phyloP scores from a whole-genome alignment of 257 asterid genomes.

The Solanum pimpinellifolium region DNA sequence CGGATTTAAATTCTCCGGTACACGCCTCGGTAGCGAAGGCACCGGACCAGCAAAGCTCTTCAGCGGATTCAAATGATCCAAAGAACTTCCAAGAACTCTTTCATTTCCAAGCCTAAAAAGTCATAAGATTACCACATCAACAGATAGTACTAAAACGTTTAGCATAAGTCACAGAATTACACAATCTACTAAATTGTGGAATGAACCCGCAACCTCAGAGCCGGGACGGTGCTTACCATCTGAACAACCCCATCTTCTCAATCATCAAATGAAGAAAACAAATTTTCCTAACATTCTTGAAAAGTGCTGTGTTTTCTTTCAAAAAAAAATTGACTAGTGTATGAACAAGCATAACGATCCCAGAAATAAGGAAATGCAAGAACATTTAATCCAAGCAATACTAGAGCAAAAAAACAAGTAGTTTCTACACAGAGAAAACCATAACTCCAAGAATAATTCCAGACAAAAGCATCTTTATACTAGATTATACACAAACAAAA shows the following conservation, averaged over 20 bases:
- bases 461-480: not conserved
- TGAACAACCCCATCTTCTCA: not conserved
- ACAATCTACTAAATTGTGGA: not conserved
- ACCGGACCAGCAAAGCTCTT: constrained; percentile 22
- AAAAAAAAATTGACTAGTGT: not conserved
- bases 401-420: not conserved
- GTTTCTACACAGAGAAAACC: not conserved
- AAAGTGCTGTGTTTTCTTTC: not conserved
- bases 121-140: not conserved
- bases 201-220: not conserved
- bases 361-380: not conserved
- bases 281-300: not conserved
- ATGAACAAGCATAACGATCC: not conserved
- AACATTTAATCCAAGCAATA: not conserved
- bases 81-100: constrained; percentile 33
- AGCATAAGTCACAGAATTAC: not conserved
- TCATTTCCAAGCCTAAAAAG: constrained; percentile 45
- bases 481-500: not conserved
- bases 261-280: not conserved
- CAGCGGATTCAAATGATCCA: constrained; percentile 32
- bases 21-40: constrained; percentile 18
- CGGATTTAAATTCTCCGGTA: constrained; percentile 32
- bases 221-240: not conserved
- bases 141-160: not conserved
- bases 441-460: not conserved